A percentile compares a stretch with the other conserved stretches of the same genome.
Evolutionary conservation across 2,329 filamentous ascomycete genomes (phyloP).

Genomic region (Trichoderma asperellum): DNA sequence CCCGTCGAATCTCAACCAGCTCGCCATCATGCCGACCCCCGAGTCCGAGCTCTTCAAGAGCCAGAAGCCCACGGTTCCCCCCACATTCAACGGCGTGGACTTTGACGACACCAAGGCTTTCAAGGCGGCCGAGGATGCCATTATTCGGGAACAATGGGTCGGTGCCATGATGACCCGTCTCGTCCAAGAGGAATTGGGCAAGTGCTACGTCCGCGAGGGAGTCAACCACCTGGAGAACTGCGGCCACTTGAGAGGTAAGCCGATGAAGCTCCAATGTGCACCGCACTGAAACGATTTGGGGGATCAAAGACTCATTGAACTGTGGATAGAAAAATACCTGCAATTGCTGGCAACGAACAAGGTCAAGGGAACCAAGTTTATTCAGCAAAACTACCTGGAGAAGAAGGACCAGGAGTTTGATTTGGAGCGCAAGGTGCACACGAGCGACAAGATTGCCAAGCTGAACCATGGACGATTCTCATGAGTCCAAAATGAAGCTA

Average conservation of each 20-base stretch:
- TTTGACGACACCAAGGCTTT: slow-evolving; percentile 80
- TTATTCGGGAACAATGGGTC: slow-evolving; percentile 87
- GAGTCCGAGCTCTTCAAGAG: slow-evolving; percentile 81
- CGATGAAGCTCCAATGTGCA: not conserved
- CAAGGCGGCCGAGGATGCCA: slow-evolving; percentile 81
- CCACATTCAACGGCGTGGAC: slow-evolving; percentile 85
- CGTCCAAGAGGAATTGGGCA: slow-evolving; percentile 80
- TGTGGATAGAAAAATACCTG: slow-evolving; percentile 72
- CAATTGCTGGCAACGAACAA: slow-evolving; percentile 76
- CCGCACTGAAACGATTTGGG: too few relatives aligned
- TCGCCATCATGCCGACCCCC: slow-evolving; percentile 72
- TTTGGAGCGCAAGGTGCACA: slow-evolving; percentile 45
- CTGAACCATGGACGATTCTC: slow-evolving; percentile 44
- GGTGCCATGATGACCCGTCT: slow-evolving; percentile 86
- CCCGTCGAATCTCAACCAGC: slow-evolving; percentile 28
- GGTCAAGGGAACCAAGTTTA: slow-evolving; percentile 77
- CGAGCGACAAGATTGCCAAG: slow-evolving; percentile 46
- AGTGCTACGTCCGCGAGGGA: slow-evolving; percentile 82
- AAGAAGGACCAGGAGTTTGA: slow-evolving; percentile 53
- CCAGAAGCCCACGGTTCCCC: slow-evolving; percentile 79
- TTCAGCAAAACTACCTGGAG: slow-evolving; percentile 75
- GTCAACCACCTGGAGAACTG: slow-evolving; percentile 91
- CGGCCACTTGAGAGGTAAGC: slow-evolving; percentile 77
- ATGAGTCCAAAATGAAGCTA: slow-evolving; percentile 30
- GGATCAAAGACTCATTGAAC: slow-evolving; percentile 20